Percentiles rank a stretch among this genome's conserved stretches.
phyloP scores from a whole-genome alignment of 2,329 filamentous ascomycete genomes.

The Cladosporium sp. region DNA sequence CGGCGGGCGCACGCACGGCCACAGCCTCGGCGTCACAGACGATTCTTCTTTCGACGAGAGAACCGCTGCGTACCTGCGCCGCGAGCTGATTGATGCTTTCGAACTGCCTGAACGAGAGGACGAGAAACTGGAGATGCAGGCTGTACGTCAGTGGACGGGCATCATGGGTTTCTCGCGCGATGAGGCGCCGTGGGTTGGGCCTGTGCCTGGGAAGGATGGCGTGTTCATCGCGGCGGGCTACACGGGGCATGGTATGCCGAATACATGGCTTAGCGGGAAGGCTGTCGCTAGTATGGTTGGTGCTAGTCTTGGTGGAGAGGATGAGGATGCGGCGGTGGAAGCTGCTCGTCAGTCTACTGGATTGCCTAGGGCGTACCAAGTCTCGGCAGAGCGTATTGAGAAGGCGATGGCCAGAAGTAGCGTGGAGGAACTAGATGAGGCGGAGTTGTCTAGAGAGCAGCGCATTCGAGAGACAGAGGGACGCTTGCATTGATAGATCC shows the following conservation, averaged over 20 bases:
- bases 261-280: constrained; percentile 66
- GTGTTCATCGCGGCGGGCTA: constrained; percentile 44
- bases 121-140: constrained; percentile 45
- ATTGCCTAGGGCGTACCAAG: constrained; percentile 33
- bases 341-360: constrained; percentile 24
- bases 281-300: constrained; percentile 63
- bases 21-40: constrained; percentile 59
- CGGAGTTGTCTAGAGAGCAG: constrained; percentile 27
- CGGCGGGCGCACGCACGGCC: constrained; percentile 63
- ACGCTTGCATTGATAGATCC: not conserved
- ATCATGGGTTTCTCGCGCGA: constrained; percentile 77
- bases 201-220: constrained; percentile 52
- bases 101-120: constrained; percentile 39
- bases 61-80: constrained; percentile 58
- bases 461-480: constrained; percentile 7
- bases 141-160: constrained; percentile 66
- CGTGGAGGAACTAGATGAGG: constrained; percentile 32
- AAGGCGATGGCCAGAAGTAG: constrained; percentile 26
- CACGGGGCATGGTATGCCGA: constrained; percentile 71
- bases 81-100: constrained; percentile 40
- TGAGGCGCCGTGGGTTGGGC: constrained; percentile 68
- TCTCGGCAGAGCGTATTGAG: constrained; percentile 30
- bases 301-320: constrained; percentile 15
- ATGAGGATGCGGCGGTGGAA: constrained; percentile 20
- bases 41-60: constrained; percentile 59